Conservation (phyloP, 2,329 filamentous ascomycete genomes). For the Xylaria sp. region DNA sequence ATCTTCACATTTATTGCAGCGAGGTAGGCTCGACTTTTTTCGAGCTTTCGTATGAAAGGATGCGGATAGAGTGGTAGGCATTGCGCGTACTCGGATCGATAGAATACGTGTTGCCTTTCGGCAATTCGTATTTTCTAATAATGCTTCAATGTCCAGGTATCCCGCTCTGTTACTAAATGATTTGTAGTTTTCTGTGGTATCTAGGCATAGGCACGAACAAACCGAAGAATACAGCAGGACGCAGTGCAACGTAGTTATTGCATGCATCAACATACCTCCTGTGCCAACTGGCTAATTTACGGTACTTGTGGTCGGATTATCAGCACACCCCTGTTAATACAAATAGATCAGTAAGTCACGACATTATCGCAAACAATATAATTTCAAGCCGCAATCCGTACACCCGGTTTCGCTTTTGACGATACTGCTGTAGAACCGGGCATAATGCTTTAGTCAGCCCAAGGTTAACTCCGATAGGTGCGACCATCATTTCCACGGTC, state of each 20-base stretch:
- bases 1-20: background rate
- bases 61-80: background rate
- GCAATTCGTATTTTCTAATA: background rate
- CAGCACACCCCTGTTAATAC: constrained; percentile 18
- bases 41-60: background rate
- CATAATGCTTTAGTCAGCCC: constrained; percentile 12
- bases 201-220: background rate
- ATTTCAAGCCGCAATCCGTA: constrained; percentile 3
- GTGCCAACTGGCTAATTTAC: constrained; percentile 17
- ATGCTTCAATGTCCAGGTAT: background rate
- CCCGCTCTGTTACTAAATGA: background rate
- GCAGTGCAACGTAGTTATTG: background rate
- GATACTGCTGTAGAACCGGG: constrained; percentile 10
- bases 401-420: constrained; percentile 22
- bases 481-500: constrained; percentile 6
- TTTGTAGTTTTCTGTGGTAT: background rate
- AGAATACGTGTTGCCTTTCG: background rate
- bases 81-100: background rate
- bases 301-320: constrained; percentile 17
- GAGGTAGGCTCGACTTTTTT: background rate
- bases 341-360: constrained; percentile 20
- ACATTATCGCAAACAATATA: background rate
- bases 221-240: constrained; percentile 1
- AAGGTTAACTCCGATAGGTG: constrained; percentile 9
- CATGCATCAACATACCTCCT: constrained; percentile 8